Evolutionary conservation across 2,329 filamentous ascomycete species (phyloP).

Genomic region (Sporothrix brunneoviolacea): DNA sequence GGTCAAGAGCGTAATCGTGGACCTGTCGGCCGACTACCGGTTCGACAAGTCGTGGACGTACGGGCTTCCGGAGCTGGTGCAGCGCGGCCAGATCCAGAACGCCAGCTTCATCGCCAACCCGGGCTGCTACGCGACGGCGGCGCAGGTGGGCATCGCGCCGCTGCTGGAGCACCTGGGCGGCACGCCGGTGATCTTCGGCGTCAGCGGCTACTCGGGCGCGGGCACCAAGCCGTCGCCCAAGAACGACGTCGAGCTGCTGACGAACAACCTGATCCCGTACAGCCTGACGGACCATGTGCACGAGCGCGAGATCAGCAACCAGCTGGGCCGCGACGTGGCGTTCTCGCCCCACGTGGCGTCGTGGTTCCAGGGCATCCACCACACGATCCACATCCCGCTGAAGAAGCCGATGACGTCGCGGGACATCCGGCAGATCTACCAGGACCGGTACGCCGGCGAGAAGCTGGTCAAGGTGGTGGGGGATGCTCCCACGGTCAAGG

Average conservation of each 20-base stretch:
- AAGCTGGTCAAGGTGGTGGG: slow-evolving; percentile 89
- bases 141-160: slow-evolving; percentile 82
- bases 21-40: slow-evolving; percentile 93
- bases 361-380: slow-evolving; percentile 94
- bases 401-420: slow-evolving; percentile 81
- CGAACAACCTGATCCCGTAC: slow-evolving; percentile 86
- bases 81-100: slow-evolving; percentile 67
- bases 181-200: slow-evolving; percentile 77
- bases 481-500: slow-evolving; percentile 78
- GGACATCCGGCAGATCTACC: slow-evolving; percentile 89
- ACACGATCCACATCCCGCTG: slow-evolving; percentile 85
- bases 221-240: slow-evolving; percentile 91
- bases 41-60: slow-evolving; percentile 86
- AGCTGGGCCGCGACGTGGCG: slow-evolving; percentile 64
- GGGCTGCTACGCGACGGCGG: slow-evolving; percentile 90
- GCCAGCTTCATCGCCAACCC: slow-evolving; percentile 84
- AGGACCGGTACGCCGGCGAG: slow-evolving; percentile 93
- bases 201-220: slow-evolving; percentile 89
- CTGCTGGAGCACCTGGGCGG: slow-evolving; percentile 70
- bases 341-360: slow-evolving; percentile 94
- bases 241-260: slow-evolving; percentile 80
- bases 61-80: slow-evolving; percentile 78
- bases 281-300: slow-evolving; percentile 90
- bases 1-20: slow-evolving; percentile 71
- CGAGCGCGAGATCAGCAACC: slow-evolving; percentile 78